A percentile compares a stretch with the other conserved stretches of the same genome.
Evolutionary conservation across 345 rosid species (phyloP).

Genomic region (Sapria himalayana): DNA sequence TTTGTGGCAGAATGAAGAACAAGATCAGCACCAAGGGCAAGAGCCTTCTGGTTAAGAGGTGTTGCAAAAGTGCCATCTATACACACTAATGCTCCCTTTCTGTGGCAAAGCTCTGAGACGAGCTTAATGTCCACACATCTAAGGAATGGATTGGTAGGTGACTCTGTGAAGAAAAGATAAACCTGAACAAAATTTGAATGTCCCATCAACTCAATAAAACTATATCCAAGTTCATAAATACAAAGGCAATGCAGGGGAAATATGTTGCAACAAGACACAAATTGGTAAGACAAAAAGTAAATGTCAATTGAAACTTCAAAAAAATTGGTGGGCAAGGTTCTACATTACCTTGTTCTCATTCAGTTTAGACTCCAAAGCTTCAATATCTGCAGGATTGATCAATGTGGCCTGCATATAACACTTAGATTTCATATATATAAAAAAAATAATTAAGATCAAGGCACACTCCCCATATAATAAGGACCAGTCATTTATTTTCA

Average conservation of each 20-base stretch:
- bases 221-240: too few relatives aligned
- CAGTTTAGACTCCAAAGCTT: slow-evolving; percentile 57
- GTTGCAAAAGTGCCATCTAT: slow-evolving; percentile 98
- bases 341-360: slow-evolving; percentile 30
- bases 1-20: slow-evolving; percentile 82
- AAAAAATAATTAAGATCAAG: neutral
- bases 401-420: slow-evolving; percentile 61
- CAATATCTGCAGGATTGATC: slow-evolving; percentile 86
- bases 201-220: slow-evolving; percentile 6
- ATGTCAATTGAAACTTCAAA: slow-evolving; percentile 1
- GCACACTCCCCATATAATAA: too few relatives aligned
- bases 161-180: slow-evolving; percentile 78
- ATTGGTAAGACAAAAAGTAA: neutral
- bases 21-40: slow-evolving; percentile 93
- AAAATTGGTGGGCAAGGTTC: slow-evolving; percentile 1
- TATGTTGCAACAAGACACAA: too few relatives aligned
- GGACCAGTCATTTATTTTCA: too few relatives aligned
- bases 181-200: slow-evolving; percentile 33
- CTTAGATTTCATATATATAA: too few relatives aligned
- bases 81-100: slow-evolving; percentile 78
- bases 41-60: slow-evolving; percentile 87
- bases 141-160: slow-evolving; percentile 91
- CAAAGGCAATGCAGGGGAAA: too few relatives aligned
- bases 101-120: slow-evolving; percentile 76
- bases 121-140: slow-evolving; percentile 83